Evolutionary conservation across 768 basidiomycete species (phyloP).

Genomic region (Tricholoma terreum): DNA sequence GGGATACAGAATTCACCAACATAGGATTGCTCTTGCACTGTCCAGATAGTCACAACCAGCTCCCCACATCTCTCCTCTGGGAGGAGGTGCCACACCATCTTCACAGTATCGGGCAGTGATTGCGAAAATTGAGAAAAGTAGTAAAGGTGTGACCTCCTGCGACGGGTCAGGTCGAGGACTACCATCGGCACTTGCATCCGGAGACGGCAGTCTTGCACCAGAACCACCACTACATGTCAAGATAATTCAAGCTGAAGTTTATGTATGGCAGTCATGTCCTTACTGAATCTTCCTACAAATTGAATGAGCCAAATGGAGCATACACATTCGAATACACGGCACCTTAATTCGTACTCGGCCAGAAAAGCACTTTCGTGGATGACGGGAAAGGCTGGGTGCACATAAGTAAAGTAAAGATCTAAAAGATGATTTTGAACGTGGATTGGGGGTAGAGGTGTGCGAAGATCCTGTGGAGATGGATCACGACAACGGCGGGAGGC

Average conservation of each 20-base stretch:
- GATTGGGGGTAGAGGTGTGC: slow-evolving; percentile 55
- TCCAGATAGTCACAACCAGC: slow-evolving; percentile 64
- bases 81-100: slow-evolving; percentile 43
- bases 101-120: slow-evolving; percentile 72
- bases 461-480: slow-evolving; percentile 41
- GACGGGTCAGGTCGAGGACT: slow-evolving; percentile 49
- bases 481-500: slow-evolving; percentile 44
- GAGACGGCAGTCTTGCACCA: slow-evolving; percentile 21
- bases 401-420: slow-evolving; percentile 76
- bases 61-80: slow-evolving; percentile 64
- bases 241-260: neutral
- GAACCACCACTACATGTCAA: slow-evolving; percentile 1
- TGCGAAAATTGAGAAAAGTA: slow-evolving; percentile 80
- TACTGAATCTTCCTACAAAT: slow-evolving; percentile 17
- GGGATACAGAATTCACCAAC: slow-evolving; percentile 33
- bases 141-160: slow-evolving; percentile 62
- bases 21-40: slow-evolving; percentile 59
- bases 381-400: slow-evolving; percentile 81
- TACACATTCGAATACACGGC: slow-evolving; percentile 11
- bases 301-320: neutral
- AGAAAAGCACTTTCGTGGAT: slow-evolving; percentile 72
- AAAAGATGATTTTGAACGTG: slow-evolving; percentile 66
- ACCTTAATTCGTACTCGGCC: slow-evolving; percentile 58
- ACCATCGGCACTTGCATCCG: slow-evolving; percentile 24
- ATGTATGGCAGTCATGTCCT: neutral